Evolutionary conservation across 2,329 filamentous ascomycete species (phyloP), one percentile per base, ranked within the genome.

Genomic region (Aspergillus flavus): DNA sequence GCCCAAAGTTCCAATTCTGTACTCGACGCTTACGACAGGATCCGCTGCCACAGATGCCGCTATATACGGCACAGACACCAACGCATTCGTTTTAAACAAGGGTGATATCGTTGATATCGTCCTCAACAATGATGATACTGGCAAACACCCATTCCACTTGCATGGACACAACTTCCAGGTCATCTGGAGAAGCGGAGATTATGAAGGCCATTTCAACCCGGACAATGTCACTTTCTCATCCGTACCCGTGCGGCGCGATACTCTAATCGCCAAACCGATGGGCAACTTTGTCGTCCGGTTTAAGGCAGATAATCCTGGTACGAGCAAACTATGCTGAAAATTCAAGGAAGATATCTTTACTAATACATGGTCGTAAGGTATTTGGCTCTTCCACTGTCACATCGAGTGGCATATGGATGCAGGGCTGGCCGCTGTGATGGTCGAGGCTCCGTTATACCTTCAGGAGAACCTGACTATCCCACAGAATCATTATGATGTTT

Each of bases 371-470:
- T n/a, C 19, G 4, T 34, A 32, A 53, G 79, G 86, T 14, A 81
- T 91, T 26, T 91, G 88, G 88, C 75, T 91, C 4, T 91, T 93
- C 79, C 91, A 93, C 77, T 94, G 91, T 77, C 91, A 94, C 74
- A 89, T 94, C 59, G 90, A 92, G 72, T 94, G 90, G 90, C 90
- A 93, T 73, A 81, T 91, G 62, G 79, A 84, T 1, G 87, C 87
- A 3, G 90, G 90, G 19, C 81, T 92, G 2, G 81, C 87, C 3
- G 85, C 87, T 28, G 87, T 87, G 0, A 85, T 92, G 66, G 76
- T 91, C 64, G 89, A 90, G 75, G 85, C 86, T 0, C 89, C 88
- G 0, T 72, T 84, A 4, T 83, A 87, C 21, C 73, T 95, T 0
- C 91, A 93, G 71, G 76, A 85, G 63, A 80, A 76, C 0, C 69